These are phyloP conservation scores for Amylocarpus encephaloides DNA, from an alignment of 2,329 filamentous ascomycete species.

Conservation along the genomic window DNA sequence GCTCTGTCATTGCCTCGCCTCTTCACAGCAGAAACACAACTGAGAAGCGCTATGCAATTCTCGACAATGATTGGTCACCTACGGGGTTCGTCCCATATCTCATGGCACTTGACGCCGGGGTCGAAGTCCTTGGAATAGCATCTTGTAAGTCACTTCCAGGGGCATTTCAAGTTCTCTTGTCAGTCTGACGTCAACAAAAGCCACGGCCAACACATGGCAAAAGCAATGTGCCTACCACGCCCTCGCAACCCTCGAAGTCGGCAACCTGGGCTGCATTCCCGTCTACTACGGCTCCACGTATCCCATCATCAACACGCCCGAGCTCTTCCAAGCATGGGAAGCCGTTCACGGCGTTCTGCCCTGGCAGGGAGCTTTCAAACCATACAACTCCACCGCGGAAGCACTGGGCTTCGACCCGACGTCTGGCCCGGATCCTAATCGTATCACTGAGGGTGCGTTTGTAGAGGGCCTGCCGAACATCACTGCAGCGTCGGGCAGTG, in stretches of 20 bases:
- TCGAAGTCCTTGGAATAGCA: conserved; percentile 38
- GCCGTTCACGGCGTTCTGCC: conserved; percentile 38
- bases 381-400: conserved; percentile 38
- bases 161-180: conserved; percentile 11
- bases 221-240: conserved; percentile 40
- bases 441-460: conserved; percentile 37
- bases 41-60: conserved; percentile 31
- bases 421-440: conserved; percentile 36
- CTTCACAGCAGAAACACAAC: conserved; percentile 2
- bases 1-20: background rate
- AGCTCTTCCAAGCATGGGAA: conserved; percentile 40
- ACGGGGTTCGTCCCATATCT: conserved; percentile 39
- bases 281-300: conserved; percentile 42
- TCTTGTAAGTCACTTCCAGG: conserved; percentile 28
- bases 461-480: conserved; percentile 41
- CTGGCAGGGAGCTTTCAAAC: conserved; percentile 41
- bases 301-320: conserved; percentile 41
- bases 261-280: conserved; percentile 42
- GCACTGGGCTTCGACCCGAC: conserved; percentile 39
- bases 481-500: conserved; percentile 35
- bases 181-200: conserved; percentile 4
- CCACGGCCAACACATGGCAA: conserved; percentile 41
- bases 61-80: conserved; percentile 42
- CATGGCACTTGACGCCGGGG: conserved; percentile 38
- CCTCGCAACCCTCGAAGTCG: conserved; percentile 40